Conservation (phyloP, 1,284 basidiomycete species). For the Malassezia obtusa region DNA sequence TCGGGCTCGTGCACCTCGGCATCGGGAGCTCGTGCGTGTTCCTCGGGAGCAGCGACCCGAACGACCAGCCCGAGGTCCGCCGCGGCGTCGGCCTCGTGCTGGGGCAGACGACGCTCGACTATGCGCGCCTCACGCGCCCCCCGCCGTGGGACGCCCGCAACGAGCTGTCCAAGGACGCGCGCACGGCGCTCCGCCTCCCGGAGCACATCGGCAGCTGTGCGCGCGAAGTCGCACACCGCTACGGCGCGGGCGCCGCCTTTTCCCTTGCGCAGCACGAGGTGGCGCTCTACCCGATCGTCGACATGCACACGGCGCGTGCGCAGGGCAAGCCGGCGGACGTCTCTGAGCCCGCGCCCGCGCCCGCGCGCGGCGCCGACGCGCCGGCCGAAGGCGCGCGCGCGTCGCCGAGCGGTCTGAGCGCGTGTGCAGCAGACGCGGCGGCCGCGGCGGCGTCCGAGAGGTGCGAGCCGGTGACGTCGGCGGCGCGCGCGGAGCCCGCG, state of each 20-base stretch:
- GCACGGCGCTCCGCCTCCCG: slow-evolving; percentile 9
- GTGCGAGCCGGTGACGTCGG: too few relatives aligned
- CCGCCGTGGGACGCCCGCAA: not conserved
- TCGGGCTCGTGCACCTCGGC: slow-evolving; percentile 3
- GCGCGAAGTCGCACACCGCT: not conserved
- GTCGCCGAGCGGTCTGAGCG: too few relatives aligned
- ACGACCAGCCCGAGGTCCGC: slow-evolving; percentile 8
- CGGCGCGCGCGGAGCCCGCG: too few relatives aligned
- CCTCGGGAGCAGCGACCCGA: slow-evolving; percentile 5
- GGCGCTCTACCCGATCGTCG: slow-evolving; percentile 9
- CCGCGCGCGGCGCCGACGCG: too few relatives aligned
- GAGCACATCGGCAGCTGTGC: slow-evolving; percentile 4
- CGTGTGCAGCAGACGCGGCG: too few relatives aligned
- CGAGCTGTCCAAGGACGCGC: slow-evolving; percentile 3
- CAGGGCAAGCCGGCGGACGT: not conserved
- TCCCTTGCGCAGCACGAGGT: not conserved
- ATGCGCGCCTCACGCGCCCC: not conserved
- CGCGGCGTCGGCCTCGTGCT: slow-evolving; percentile 11
- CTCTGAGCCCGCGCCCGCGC: too few relatives aligned
- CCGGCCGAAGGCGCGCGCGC: too few relatives aligned
- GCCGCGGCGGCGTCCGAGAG: too few relatives aligned
- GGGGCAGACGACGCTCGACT: slow-evolving; percentile 8
- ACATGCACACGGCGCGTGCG: not conserved
- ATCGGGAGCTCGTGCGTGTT: not conserved
- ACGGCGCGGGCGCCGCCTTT: slow-evolving; percentile 2